These are phyloP conservation scores for Beauveria australis DNA, from an alignment of 2,329 filamentous ascomycete species.

Conservation along the genomic window DNA sequence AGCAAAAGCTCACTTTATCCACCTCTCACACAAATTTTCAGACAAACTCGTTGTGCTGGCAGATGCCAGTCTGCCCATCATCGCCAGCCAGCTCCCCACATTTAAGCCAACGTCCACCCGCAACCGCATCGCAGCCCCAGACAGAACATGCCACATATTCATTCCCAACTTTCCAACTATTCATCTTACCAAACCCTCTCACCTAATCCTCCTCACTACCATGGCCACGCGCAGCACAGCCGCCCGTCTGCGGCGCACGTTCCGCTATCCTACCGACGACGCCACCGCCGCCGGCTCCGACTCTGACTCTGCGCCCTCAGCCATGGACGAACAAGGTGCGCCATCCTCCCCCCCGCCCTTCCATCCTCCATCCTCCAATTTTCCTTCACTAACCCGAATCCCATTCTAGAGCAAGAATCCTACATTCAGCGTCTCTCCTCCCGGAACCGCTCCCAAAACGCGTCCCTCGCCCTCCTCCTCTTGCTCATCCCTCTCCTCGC, in stretches of 20 bases:
- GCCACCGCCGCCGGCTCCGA: not conserved
- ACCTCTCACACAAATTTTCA: too few species aligned
- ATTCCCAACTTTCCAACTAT: too few species aligned
- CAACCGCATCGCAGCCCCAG: too few species aligned
- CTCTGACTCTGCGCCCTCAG: slow-evolving; percentile 12
- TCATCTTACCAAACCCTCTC: not conserved
- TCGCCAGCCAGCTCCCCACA: too few species aligned
- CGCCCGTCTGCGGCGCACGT: slow-evolving; percentile 10
- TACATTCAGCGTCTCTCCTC: slow-evolving; percentile 9
- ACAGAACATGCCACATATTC: too few species aligned
- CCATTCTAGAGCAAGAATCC: slow-evolving; percentile 8
- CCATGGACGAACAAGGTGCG: slow-evolving; percentile 13
- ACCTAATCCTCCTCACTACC: not conserved
- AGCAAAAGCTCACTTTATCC: too few species aligned
- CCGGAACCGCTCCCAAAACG: slow-evolving; percentile 6
- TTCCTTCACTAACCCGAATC: not conserved
- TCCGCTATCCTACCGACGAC: slow-evolving; percentile 29
- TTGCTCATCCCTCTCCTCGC: slow-evolving; percentile 46
- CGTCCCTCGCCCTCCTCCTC: slow-evolving; percentile 11
- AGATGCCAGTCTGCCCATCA: too few species aligned
- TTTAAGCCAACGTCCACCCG: too few species aligned
- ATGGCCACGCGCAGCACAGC: slow-evolving; percentile 22
- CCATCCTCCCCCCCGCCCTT: not conserved
- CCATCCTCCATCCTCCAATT: not conserved
- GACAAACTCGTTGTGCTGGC: too few species aligned